These are phyloP conservation scores for Pseudozyma sp. DNA, from an alignment of 1,284 basidiomycete genomes.

Conservation along the genomic window DNA sequence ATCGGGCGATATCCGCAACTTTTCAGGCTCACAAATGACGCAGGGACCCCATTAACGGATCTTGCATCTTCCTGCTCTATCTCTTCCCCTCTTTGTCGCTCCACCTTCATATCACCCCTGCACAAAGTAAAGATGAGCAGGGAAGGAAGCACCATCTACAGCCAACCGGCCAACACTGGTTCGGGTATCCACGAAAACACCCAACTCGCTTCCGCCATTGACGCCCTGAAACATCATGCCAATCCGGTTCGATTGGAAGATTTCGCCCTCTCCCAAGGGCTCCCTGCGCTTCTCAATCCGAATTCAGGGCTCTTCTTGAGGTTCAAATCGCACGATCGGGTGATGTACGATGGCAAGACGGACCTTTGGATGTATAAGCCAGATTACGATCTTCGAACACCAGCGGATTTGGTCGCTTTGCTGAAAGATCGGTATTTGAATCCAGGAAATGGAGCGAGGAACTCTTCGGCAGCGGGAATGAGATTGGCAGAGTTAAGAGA, in stretches of 20 bases:
- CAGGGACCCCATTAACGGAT: conserved; percentile 19
- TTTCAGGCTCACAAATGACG: neutral
- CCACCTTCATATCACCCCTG: neutral
- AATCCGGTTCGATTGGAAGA: conserved; percentile 87
- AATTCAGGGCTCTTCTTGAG: conserved; percentile 80
- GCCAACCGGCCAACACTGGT: conserved; percentile 85
- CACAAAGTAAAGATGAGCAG: conserved; percentile 20
- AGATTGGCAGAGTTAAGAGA: conserved; percentile 86
- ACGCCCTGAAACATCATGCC: conserved; percentile 78
- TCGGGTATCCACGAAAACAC: conserved; percentile 85
- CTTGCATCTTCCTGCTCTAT: neutral
- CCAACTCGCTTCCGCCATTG: conserved; percentile 84
- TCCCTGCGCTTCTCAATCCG: conserved; percentile 76
- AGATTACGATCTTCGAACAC: conserved; percentile 85
- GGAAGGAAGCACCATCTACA: conserved; percentile 73
- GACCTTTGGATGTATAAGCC: conserved; percentile 87
- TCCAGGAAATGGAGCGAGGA: conserved; percentile 42
- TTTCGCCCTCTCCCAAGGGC: conserved; percentile 81
- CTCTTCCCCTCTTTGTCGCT: neutral
- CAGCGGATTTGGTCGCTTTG: conserved; percentile 82
- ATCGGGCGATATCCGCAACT: too few relatives aligned
- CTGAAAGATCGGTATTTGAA: conserved; percentile 71
- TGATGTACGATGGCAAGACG: conserved; percentile 82
- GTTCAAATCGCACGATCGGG: conserved; percentile 82
- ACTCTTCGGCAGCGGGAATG: conserved; percentile 73